phyloP scores from a whole-genome alignment of 805 yeast genomes.

The Metschnikowia kofuensis region DNA sequence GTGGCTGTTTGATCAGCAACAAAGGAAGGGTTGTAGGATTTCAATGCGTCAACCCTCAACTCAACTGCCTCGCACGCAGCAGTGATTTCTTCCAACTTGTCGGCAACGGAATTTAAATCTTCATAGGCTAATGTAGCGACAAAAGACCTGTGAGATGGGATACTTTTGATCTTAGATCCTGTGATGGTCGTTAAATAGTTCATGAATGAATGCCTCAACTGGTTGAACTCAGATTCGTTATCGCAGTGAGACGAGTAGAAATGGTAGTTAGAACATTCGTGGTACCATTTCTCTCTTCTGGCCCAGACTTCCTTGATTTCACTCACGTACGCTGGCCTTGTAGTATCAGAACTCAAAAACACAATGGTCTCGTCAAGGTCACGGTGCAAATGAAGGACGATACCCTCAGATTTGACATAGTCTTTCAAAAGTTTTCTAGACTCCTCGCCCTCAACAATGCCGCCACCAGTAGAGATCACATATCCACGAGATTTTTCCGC shows the following conservation, averaged over 20 bases:
- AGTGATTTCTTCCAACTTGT: constrained; percentile 51
- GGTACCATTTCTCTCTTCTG: constrained; percentile 76
- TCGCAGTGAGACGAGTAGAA: constrained; percentile 76
- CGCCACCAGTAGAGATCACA: constrained; percentile 95
- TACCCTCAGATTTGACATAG: constrained; percentile 58
- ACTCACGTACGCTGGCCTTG: constrained; percentile 83
- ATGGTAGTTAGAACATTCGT: constrained; percentile 72
- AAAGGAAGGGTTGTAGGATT: constrained; percentile 46
- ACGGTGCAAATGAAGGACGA: constrained; percentile 89
- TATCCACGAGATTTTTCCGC: constrained; percentile 43
- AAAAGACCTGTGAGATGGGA: constrained; percentile 54
- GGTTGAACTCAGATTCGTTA: constrained; percentile 49
- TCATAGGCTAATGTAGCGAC: constrained; percentile 72
- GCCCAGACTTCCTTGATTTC: constrained; percentile 83
- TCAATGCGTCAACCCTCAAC: constrained; percentile 71
- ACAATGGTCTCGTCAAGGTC: constrained; percentile 75
- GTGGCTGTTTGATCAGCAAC: constrained; percentile 73
- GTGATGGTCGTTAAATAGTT: constrained; percentile 58
- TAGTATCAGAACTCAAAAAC: constrained; percentile 71
- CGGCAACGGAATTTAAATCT: constrained; percentile 47
- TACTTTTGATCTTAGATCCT: constrained; percentile 42
- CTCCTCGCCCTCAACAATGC: constrained; percentile 75
- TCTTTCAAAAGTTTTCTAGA: constrained; percentile 62
- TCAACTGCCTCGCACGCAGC: constrained; percentile 82
- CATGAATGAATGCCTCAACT: constrained; percentile 57